Base-by-base conservation (phyloP, 2,329 filamentous ascomycete species). In the Chalara sp. region DNA sequence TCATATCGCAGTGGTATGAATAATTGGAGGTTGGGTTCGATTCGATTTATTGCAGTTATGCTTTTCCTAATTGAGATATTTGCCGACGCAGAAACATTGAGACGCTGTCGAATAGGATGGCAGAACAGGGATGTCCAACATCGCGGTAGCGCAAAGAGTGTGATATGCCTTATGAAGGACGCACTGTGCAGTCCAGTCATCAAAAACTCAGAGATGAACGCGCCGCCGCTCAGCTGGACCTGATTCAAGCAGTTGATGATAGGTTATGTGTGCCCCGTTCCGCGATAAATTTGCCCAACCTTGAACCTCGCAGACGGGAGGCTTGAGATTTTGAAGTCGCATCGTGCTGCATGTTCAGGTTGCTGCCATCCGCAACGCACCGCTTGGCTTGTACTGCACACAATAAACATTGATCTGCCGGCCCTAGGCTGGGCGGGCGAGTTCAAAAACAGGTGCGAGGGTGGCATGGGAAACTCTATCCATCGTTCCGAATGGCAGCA, bases 41-140 rank as follows among this genome's bases (percentile, higher is more conserved):
- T 53, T 48, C 52, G 51, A 48, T 12, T 46, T 43, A 51, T 54
- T 56, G 50, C 50, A 60, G 21, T 21, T 21, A 8, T 37, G 56
- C 59, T 56, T 60, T 62, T 49, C 62, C 61, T 55, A 59, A 63
- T 64, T 58, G 53, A 64, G 62, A 61, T 63, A 61, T 57, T 58
- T 60, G 61, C 61, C 62, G 62, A 62, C 31, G 54, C 47, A 56
- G 54, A 54, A 50, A 48, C 51, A 57, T 49, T 44, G 49, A 54
- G 56, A 10, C 44, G 55, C 55, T 55, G 48, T 43, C 61, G 60
- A 64, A 62, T 64, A 42, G 56, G 44, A 52, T 54, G 32, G 46
- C 48, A 52, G 42, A 51, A 50, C 62, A 61, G 54, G 62, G 62
- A 53, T 58, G 11, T 12, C 32, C 30, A 31, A 45, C 37, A 49